Evolutionary conservation across 2,329 filamentous ascomycete genomes (phyloP), one percentile per base, ranked within the genome.

Genomic region (Beauveria scarabaeidicola): DNA sequence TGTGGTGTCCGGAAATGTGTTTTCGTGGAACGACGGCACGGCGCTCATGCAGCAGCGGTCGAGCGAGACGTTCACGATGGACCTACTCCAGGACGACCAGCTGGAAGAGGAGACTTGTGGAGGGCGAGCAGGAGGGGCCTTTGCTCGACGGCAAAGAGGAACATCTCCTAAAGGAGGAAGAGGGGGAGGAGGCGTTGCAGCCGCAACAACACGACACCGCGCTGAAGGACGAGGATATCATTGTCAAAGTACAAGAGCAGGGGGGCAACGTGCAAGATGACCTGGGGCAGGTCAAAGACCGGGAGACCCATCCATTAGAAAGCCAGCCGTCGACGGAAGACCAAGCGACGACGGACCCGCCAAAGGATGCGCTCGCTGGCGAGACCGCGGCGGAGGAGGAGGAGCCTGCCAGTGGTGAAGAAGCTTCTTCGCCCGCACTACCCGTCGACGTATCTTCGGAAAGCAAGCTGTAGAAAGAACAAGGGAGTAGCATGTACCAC

Each of bases 21-120:
- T 74, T 62, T 68, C 73, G 1, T 75, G 73, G 73, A 59, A 67
- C n/a, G 63, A 69, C 19, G 72, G 60, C n/a, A 61, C 68, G 61
- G 62, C 64, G 50, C 62, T 66, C 9, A 64, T 71, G 61, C 66
- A 67, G 62, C 61, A 64, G 29, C 64, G 64, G 2, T 65, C 66
- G 27, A 62, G 63, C 5, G 69, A 72, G 29, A 64, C 68, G 51
- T 66, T 67, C 51, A 67, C 60, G 44, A 65, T 66, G 60, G 61
- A 70, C 55, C 62, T 69, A 50, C 65, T 67, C 25, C 68, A 67
- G 7, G 61, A 66, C 25, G 60, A 62, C 13, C 44, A 46, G 58
- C 19, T 10, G 50, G n/a, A 59, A 17, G 40, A 38, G 40, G 54
- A 17, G 40, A 19, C 17, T 23, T 1, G 7, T 11, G 19, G 41